Percentiles rank a stretch among this genome's conserved stretches.
Conservation (phyloP, 345 rosid species). For the Stellera chamaejasme region DNA sequence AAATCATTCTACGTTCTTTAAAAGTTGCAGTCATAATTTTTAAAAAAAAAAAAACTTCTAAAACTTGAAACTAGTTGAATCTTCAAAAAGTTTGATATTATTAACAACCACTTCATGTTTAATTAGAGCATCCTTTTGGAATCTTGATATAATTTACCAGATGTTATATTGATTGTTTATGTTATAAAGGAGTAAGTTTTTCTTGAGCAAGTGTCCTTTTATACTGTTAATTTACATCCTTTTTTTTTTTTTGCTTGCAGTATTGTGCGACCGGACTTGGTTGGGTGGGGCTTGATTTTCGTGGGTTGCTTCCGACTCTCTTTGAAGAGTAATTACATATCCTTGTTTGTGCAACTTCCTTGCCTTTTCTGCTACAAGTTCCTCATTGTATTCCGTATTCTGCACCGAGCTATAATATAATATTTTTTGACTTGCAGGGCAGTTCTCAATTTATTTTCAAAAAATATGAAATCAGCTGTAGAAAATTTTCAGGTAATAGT, state of each 20-base stretch:
- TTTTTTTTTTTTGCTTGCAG: constrained; percentile 29
- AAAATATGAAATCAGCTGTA: constrained; percentile 73
- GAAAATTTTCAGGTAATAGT: constrained; percentile 77
- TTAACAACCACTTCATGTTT: too few relatives aligned
- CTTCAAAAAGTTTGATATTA: too few relatives aligned
- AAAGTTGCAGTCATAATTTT: too few relatives aligned
- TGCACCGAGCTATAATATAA: constrained; percentile 40
- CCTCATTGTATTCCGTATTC: constrained; percentile 14
- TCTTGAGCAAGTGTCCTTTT: too few relatives aligned
- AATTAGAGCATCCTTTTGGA: too few relatives aligned
- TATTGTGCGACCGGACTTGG: constrained; percentile 97
- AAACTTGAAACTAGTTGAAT: too few relatives aligned
- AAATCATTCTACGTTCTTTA: not conserved
- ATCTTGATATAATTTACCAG: too few relatives aligned
- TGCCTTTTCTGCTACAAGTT: not conserved
- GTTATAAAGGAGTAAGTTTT: too few relatives aligned
- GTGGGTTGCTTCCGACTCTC: constrained; percentile 91
- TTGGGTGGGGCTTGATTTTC: constrained; percentile 91
- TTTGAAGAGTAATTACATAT: constrained; percentile 66
- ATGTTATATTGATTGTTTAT: too few relatives aligned
- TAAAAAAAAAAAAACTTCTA: too few relatives aligned
- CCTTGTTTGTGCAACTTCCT: not conserved
- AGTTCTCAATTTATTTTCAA: constrained; percentile 79
- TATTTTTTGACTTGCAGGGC: constrained; percentile 48
- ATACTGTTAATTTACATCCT: not conserved